Evolutionary conservation across 2,329 filamentous ascomycete species (phyloP).

Genomic region (Sporothrix luriei): DNA sequence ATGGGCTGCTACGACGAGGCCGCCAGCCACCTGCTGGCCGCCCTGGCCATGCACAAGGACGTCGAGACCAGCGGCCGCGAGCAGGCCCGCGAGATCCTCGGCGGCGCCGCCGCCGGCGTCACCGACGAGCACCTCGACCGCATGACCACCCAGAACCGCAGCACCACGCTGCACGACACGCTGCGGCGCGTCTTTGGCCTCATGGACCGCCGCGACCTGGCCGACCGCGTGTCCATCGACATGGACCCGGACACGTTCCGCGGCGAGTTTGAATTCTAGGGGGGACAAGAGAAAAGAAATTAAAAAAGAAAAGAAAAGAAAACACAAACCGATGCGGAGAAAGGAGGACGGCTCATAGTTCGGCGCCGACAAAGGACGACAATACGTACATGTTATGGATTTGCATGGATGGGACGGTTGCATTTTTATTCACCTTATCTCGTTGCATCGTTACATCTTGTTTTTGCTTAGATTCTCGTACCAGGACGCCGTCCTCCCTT

Average conservation of each 20-base stretch:
- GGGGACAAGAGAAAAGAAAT: background rate
- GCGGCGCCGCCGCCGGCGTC: conserved; percentile 53
- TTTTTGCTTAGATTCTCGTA: background rate
- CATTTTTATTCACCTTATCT: conserved; percentile 7
- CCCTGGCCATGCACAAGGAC: conserved; percentile 92
- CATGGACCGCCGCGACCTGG: conserved; percentile 87
- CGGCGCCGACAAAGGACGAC: background rate
- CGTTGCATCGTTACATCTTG: background rate
- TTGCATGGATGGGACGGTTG: conserved; percentile 5
- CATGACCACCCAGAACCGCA: conserved; percentile 93
- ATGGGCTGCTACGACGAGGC: conserved; percentile 94
- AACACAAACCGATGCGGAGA: background rate
- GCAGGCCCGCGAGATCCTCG: conserved; percentile 80
- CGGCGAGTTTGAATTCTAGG: conserved; percentile 81
- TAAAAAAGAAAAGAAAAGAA: background rate
- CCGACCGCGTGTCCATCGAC: conserved; percentile 81
- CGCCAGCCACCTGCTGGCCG: conserved; percentile 87
- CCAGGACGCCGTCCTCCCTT: background rate
- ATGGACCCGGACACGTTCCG: conserved; percentile 91
- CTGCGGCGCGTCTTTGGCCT: conserved; percentile 91
- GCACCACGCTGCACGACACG: conserved; percentile 95
- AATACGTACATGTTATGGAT: background rate
- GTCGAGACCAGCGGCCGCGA: conserved; percentile 84
- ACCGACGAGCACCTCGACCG: conserved; percentile 75
- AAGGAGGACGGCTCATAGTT: background rate